phyloP scores from a whole-genome alignment of 2,329 filamentous ascomycete genomes.

The Hypoxylon sp. region DNA sequence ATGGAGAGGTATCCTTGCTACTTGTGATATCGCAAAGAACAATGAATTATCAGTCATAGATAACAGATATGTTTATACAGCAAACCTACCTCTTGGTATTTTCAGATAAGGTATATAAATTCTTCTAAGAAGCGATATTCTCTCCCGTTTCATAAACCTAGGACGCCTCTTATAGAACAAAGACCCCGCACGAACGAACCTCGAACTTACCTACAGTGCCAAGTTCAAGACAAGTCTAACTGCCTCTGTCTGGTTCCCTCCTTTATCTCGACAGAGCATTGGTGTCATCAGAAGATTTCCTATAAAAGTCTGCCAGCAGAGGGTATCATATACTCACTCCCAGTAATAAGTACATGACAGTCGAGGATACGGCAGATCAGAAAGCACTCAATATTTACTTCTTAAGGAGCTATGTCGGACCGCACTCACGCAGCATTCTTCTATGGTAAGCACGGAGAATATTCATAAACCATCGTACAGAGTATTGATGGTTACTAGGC shows the following conservation, averaged over 20 bases:
- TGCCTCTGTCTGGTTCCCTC: not conserved
- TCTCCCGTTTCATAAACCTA: not conserved
- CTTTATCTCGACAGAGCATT: not conserved
- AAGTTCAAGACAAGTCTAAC: conserved; percentile 5
- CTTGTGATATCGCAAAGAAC: not conserved
- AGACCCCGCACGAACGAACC: conserved; percentile 2
- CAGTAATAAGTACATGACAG: not conserved
- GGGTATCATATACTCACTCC: not conserved
- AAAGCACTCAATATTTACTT: conserved; percentile 31
- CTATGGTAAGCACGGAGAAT: conserved; percentile 64
- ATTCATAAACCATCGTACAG: not conserved
- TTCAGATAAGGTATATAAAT: not conserved
- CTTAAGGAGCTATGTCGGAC: conserved; percentile 34
- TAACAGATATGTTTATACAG: not conserved
- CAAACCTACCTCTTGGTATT: not conserved
- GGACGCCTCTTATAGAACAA: not conserved
- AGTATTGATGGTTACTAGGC: conserved; percentile 55
- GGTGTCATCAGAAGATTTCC: not conserved
- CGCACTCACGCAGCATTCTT: conserved; percentile 66
- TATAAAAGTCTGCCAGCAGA: not conserved
- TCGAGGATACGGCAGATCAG: not conserved
- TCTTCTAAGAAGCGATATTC: not conserved
- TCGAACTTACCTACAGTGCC: not conserved
- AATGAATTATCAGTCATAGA: not conserved
- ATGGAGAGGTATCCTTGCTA: not conserved